Evolutionary conservation across 495 filamentous ascomycete genomes (phyloP), one percentile per base, ranked within the genome.

Genomic region (Penicillium cosmopolitanum): DNA sequence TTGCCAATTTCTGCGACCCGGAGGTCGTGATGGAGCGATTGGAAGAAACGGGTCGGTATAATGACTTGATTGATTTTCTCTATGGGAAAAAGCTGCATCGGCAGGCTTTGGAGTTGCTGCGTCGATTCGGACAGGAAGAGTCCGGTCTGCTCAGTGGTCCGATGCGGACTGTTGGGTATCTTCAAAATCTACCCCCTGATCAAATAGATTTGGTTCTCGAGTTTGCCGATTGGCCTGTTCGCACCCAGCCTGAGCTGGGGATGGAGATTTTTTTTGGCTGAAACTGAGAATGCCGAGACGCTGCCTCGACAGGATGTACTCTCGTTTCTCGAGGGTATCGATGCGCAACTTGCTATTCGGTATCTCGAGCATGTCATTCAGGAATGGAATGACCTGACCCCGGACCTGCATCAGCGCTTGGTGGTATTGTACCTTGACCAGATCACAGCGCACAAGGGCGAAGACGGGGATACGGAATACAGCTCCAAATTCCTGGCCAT

Each of bases 241-340:
- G 80, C 48, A 82, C 78, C 25, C 82, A 95, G 61, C 84, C 90
- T 3, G 82, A 87, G 2, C 71, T 92, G n/a, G 93, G 88, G 15
- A 96, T 99, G 93, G 93, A 97, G 57, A 80, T 98, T 5, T 99
- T 99, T 99, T 75, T 69, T 96, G 1, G 89, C 91, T 7, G 96
- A 99, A 69, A 93, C 92, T 13, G 92, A 97, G 66, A 97, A 96
- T 68, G 93, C 95, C 2, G 94, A 98, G 76, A 93, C 88, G 1
- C 69, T 98, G 5, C 92, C 93, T 7, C 81, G 95, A 50, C 78
- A 89, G 21, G 82, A 71, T 57, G 92, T 98, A 0, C 73, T 96
- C 23, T 73, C 80, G 25, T 97, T 93, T 61, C 74, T 99, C 16
- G 77, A 86, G 43, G 72, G 73, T 0, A 86, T 96, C 40, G 85